Evolutionary conservation across 441 rosid species (phyloP), one percentile per base, ranked within the genome.

Genomic region (Pelargonium fulgidum): DNA sequence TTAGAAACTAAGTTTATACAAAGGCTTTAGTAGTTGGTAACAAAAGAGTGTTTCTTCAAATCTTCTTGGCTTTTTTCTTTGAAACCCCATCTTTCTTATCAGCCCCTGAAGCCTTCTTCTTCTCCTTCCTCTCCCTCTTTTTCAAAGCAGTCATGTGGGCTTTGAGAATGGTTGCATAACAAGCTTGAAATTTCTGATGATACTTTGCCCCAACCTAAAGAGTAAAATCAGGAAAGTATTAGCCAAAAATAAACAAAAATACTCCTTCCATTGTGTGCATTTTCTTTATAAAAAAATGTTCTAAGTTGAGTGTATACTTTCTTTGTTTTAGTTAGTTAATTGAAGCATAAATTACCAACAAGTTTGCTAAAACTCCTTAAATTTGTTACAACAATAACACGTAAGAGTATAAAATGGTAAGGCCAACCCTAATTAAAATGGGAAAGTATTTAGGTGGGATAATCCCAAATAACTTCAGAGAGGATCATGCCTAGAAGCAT

Each of bases 111-210:
- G 86, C 85, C 73, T 93, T 93, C 72, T 93, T 93, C 81, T 80
- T 73, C 78, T 91, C 95, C 76, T 91, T 93, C 80, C 97, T 87
- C 78, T 93, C 98, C 78, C 97, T 88, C 81, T 89, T 91, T 84
- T 93, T 90, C 73, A 93, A 71, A 68, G 90, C 85, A 68, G 93
- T 88, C 92, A 93, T 87, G 83, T 79, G 97, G 0, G 98, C 98
- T 80, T 93, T 93, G 50, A 93, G 92, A 62, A 93, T 86, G 0
- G 96, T 89, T 26, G 96, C 96, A 76, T 93, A 91, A 2, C 96
- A 93, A 69, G 97, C 93, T 81, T 93, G 98, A 68, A 93, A 93
- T 54, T 92, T 86, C 75, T 85, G 93, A 68, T 93, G 97, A 79
- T 93, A 97, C 76, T 87, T 91, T 2, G 83, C 87, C 36, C 96